Percentiles rank a stretch among this genome's conserved stretches.
Evolutionary conservation across 1,139 yeast species (phyloP).

Genomic region (Protomyces pachydermus): DNA sequence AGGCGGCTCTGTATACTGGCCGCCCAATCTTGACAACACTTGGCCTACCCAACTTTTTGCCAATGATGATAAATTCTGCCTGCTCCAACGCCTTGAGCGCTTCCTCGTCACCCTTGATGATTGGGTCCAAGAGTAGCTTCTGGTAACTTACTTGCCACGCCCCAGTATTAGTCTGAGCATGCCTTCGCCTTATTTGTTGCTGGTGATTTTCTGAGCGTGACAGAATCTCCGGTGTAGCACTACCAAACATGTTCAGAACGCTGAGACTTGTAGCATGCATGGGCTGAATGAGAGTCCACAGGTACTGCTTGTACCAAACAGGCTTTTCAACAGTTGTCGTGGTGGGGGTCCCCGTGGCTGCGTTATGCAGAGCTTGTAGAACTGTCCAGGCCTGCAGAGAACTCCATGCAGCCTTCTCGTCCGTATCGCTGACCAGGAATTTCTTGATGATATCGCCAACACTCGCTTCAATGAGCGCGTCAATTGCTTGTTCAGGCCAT

Average conservation of each 20-base stretch:
- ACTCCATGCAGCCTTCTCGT: constrained; percentile 50
- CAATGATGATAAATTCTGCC: constrained; percentile 64
- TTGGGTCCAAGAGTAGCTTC: constrained; percentile 54
- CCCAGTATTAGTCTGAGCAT: not conserved
- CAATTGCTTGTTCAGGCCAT: constrained; percentile 64
- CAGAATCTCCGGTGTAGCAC: not conserved
- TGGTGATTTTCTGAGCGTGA: not conserved
- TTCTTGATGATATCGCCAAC: constrained; percentile 84
- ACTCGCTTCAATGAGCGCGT: constrained; percentile 76
- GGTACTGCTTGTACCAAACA: no score
- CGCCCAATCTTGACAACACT: constrained; percentile 67
- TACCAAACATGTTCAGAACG: not conserved
- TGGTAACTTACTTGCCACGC: constrained; percentile 46
- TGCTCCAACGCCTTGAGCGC: constrained; percentile 66
- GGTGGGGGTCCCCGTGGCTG: constrained; percentile 43
- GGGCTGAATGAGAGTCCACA: not conserved
- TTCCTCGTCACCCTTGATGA: constrained; percentile 57
- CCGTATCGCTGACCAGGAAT: constrained; percentile 45
- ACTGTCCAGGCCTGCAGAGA: constrained; percentile 86
- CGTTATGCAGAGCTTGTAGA: constrained; percentile 50
- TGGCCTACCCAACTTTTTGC: constrained; percentile 52
- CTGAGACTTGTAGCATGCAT: not conserved
- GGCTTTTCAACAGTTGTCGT: not conserved
- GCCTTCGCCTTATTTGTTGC: not conserved
- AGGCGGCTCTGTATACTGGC: constrained; percentile 81